A percentile compares a stretch with the other conserved stretches of the same genome.
Conservation (phyloP, 2,329 filamentous ascomycete genomes). For the Fusarium odoratissimum region DNA sequence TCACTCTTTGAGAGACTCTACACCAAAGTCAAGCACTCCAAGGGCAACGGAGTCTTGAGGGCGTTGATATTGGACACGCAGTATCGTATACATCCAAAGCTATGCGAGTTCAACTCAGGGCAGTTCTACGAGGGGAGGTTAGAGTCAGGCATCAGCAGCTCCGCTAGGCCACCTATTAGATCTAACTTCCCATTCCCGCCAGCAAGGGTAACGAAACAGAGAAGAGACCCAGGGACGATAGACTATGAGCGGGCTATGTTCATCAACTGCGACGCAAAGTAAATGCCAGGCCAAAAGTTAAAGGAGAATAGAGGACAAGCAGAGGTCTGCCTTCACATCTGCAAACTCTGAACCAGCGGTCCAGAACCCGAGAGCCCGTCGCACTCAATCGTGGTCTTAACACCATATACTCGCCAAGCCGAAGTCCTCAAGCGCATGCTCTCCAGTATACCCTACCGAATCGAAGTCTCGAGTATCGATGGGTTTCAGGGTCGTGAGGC, state of each 20-base stretch:
- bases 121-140: constrained; percentile 55
- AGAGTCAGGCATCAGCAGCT: constrained; percentile 47
- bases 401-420: constrained; percentile 54
- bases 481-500: constrained; percentile 57
- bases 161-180: constrained; percentile 31
- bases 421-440: constrained; percentile 46
- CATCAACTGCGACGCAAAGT: constrained; percentile 50
- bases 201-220: background rate
- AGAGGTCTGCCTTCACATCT: constrained; percentile 49
- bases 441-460: constrained; percentile 30
- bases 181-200: constrained; percentile 34
- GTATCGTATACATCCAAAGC: constrained; percentile 56
- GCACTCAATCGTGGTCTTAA: constrained; percentile 52
- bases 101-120: constrained; percentile 54
- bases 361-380: background rate
- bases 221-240: rapidly evolving
- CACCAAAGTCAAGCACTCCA: background rate
- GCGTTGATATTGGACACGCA: constrained; percentile 58
- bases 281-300: constrained; percentile 53
- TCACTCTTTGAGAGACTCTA: constrained; percentile 59
- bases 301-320: constrained; percentile 55
- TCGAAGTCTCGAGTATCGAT: constrained; percentile 56
- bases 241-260: constrained; percentile 43
- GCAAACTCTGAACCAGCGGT: constrained; percentile 44
- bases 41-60: constrained; percentile 10